Evolutionary conservation across 1,284 basidiomycete species (phyloP).

Genomic region (Sporisorium graminicola): DNA sequence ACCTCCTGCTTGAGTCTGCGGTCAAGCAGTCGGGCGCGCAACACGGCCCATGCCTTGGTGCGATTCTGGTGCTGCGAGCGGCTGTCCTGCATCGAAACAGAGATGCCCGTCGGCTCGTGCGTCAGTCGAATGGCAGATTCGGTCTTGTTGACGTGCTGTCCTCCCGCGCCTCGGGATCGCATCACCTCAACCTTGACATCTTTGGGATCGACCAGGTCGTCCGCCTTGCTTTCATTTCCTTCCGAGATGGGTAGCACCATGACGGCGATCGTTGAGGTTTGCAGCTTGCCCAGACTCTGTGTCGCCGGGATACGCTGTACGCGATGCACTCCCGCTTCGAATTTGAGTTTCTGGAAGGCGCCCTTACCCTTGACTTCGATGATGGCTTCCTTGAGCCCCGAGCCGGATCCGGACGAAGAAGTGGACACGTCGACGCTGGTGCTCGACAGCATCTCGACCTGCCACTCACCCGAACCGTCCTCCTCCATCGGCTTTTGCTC

Average conservation of each 20-base stretch:
- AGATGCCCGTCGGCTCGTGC: constrained; percentile 91
- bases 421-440: constrained; percentile 61
- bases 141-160: constrained; percentile 99
- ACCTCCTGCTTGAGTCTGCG: constrained; percentile 59
- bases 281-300: constrained; percentile 85
- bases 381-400: constrained; percentile 85
- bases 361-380: constrained; percentile 83
- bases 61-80: constrained; percentile 86
- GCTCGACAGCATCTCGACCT: constrained; percentile 56
- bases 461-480: constrained; percentile 49
- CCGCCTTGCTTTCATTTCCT: constrained; percentile 68
- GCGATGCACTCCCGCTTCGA: constrained; percentile 95
- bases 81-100: constrained; percentile 98
- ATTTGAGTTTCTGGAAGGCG: constrained; percentile 83
- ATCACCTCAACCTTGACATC: constrained; percentile 93
- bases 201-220: constrained; percentile 79
- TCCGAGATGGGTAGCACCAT: constrained; percentile 67
- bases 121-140: constrained; percentile 97
- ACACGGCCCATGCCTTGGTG: constrained; percentile 65
- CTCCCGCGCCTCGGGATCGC: constrained; percentile 93
- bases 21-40: constrained; percentile 64
- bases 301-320: constrained; percentile 94
- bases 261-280: constrained; percentile 91
- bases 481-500: constrained; percentile 45
- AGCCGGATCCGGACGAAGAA: constrained; percentile 62